phyloP scores from a whole-genome alignment of 1,284 basidiomycete species.

The Melampsora americana region DNA sequence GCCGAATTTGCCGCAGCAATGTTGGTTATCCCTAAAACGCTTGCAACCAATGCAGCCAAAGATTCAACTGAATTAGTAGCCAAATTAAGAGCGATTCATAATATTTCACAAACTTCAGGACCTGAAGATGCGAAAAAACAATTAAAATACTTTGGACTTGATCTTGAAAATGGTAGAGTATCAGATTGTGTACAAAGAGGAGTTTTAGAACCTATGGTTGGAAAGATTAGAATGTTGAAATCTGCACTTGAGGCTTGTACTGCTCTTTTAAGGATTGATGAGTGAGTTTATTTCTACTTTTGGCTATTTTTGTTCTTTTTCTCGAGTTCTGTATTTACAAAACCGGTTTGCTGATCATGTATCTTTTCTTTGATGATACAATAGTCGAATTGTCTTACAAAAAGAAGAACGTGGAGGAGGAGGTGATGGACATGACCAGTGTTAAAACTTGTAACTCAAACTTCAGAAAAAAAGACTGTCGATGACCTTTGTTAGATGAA shows the following conservation, averaged over 20 bases:
- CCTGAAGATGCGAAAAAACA: slow-evolving; percentile 88
- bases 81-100: slow-evolving; percentile 94
- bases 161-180: slow-evolving; percentile 88
- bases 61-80: slow-evolving; percentile 97
- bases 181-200: slow-evolving; percentile 91
- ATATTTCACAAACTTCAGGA: slow-evolving; percentile 83
- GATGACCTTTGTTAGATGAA: too few species aligned
- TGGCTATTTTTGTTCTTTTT: neutral
- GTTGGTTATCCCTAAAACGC: slow-evolving; percentile 90
- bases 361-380: slow-evolving; percentile 8
- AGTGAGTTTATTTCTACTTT: slow-evolving; percentile 56
- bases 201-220: slow-evolving; percentile 91
- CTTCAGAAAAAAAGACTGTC: too few species aligned
- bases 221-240: slow-evolving; percentile 95
- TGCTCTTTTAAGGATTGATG: slow-evolving; percentile 89
- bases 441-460: slow-evolving; percentile 2
- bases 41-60: slow-evolving; percentile 96
- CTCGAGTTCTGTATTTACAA: neutral
- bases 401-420: slow-evolving; percentile 44
- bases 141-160: slow-evolving; percentile 90
- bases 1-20: slow-evolving; percentile 94
- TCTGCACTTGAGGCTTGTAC: slow-evolving; percentile 95
- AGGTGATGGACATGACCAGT: slow-evolving; percentile 39
- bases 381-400: slow-evolving; percentile 42
- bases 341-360: neutral